Evolutionary conservation across 2,329 filamentous ascomycete species (phyloP), one percentile per base, ranked within the genome.

Genomic region (Fusarium gaditjirri): DNA sequence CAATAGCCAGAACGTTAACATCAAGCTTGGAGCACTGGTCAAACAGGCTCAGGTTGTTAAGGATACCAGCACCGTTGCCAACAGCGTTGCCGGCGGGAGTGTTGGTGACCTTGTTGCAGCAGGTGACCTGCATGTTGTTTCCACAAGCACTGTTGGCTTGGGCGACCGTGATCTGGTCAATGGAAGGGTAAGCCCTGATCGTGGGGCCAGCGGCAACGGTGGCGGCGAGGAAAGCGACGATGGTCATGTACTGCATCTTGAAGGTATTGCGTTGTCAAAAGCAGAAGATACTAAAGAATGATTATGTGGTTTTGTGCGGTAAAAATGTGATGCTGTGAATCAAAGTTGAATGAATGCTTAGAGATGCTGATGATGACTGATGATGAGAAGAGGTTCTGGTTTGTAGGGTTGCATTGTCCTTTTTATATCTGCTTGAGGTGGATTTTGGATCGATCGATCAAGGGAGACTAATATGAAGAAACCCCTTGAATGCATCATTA

Each of bases 61-160:
- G 53, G 21, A 62, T 29, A 13, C 38, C 60, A 36, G 43, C 35
- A 17, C 60, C 60, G 9, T 62, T 42, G 6, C 60, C 60, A 16
- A 62, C 36, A 17, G 43, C 27, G 7, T 49, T 62, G 29, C 60
- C 54, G 29, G 53, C 38, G 16, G 42, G 42, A 13, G 39, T 9
- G 23, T 59, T 59, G 43, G 53, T 62, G 6, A 59, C 60, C 53
- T 59, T 43, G 53, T 62, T 62, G 36, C 60, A 62, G 60, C 60
- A 62, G 8, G n/a, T 41, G 29, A 62, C 60, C 19, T n/a, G 13
- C 60, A 49, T 47, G 43, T 59, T 49, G 54, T 62, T 59, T 2
- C 53, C 60, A 3, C 60, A 62, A 9, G 60, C 42, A 17, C 59
- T 42, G 29, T 58, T 35, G 31, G 60, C 60, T 11, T 62, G 60